Percentiles rank a stretch among this genome's conserved stretches.
Evolutionary conservation across 257 asterid species (phyloP).

Genomic region (Osmanthus fragrans): DNA sequence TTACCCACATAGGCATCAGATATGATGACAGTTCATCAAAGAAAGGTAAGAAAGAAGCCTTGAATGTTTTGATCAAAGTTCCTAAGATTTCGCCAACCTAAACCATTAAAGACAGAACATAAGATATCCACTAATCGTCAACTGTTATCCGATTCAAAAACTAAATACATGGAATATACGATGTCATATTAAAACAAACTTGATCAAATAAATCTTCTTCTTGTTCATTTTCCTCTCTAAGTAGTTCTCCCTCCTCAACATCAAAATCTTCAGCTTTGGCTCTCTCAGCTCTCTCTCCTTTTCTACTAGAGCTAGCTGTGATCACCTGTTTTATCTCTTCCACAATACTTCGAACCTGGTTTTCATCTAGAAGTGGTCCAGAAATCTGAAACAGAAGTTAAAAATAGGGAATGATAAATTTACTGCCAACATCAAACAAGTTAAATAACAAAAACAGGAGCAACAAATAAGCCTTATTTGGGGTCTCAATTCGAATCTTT

Average conservation of each 20-base stretch:
- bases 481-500: neutral
- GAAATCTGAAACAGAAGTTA: constrained; percentile 58
- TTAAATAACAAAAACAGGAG: neutral
- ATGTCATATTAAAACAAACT: constrained; percentile 44
- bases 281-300: constrained; percentile 82
- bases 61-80: constrained; percentile 85
- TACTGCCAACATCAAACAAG: constrained; percentile 4
- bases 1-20: constrained; percentile 98
- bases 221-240: constrained; percentile 95
- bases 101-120: constrained; percentile 5
- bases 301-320: constrained; percentile 93
- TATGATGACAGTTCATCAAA: constrained; percentile 84
- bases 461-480: neutral
- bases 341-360: constrained; percentile 86
- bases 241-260: constrained; percentile 95
- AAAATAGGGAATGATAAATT: constrained; percentile 12
- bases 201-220: constrained; percentile 99
- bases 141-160: constrained; percentile 8
- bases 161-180: constrained; percentile 2
- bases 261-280: constrained; percentile 97
- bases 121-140: constrained; percentile 8
- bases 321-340: constrained; percentile 89
- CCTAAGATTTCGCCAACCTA: constrained; percentile 97
- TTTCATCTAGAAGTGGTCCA: constrained; percentile 85
- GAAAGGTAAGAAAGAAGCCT: constrained; percentile 91